Conservation (phyloP, 108 stramenopile genomes). For the Nitzschia sp. region DNA sequence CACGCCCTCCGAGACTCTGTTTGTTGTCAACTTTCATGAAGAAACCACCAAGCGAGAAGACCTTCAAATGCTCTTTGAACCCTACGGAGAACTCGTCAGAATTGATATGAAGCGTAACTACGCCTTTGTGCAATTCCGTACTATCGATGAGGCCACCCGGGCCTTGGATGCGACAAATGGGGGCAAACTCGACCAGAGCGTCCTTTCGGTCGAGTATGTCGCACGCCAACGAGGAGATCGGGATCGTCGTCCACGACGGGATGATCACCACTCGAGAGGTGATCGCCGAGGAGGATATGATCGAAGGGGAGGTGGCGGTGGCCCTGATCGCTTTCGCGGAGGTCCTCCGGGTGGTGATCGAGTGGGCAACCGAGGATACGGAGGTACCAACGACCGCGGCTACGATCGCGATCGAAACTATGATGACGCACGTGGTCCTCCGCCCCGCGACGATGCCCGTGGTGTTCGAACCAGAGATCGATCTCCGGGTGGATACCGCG, state of each 20-base stretch:
- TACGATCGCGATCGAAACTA: slow-evolving; percentile 1
- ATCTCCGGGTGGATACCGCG: slow-evolving; percentile 29
- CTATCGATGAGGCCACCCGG: slow-evolving; percentile 72
- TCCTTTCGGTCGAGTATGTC: slow-evolving; percentile 87
- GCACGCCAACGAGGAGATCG: slow-evolving; percentile 56
- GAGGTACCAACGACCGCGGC: slow-evolving; percentile 16
- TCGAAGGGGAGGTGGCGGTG: slow-evolving; percentile 47
- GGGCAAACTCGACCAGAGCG: slow-evolving; percentile 82
- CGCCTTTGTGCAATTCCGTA: slow-evolving; percentile 86
- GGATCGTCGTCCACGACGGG: slow-evolving; percentile 28
- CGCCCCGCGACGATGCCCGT: slow-evolving; percentile 20
- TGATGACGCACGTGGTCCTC: slow-evolving; percentile 1
- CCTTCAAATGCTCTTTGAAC: slow-evolving; percentile 76
- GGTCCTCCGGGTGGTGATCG: slow-evolving; percentile 28
- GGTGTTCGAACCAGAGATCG: slow-evolving; percentile 18
- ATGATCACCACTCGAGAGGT: slow-evolving; percentile 38
- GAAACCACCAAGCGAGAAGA: slow-evolving; percentile 88
- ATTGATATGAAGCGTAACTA: slow-evolving; percentile 94
- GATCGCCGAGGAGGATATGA: slow-evolving; percentile 34
- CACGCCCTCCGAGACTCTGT: slow-evolving; percentile 54
- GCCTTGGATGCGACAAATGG: slow-evolving; percentile 86
- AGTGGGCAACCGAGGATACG: slow-evolving; percentile 15
- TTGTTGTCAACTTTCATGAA: slow-evolving; percentile 82
- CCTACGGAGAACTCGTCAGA: slow-evolving; percentile 74
- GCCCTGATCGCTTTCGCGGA: slow-evolving; percentile 40